These are phyloP conservation scores for Orbilia ellipsospora DNA, from an alignment of 2,329 filamentous ascomycete species.

Conservation along the genomic window DNA sequence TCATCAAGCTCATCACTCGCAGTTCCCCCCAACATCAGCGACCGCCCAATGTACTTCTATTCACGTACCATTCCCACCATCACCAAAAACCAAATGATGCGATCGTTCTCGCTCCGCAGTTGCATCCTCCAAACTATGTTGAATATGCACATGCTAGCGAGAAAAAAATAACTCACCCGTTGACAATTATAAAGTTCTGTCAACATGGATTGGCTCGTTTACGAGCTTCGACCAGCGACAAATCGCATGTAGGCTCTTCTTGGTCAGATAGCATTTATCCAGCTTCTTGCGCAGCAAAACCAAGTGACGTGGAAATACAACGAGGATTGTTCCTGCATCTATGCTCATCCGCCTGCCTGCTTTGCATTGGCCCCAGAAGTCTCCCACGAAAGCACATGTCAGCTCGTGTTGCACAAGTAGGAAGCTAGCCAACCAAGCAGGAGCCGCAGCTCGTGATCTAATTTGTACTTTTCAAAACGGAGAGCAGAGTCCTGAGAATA, in stretches of 20 bases:
- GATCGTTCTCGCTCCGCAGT: conserved; percentile 13
- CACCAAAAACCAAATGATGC: conserved; percentile 11
- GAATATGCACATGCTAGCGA: conserved; percentile 43
- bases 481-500: background rate
- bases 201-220: conserved; percentile 39
- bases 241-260: conserved; percentile 15
- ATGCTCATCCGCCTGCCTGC: conserved; percentile 18
- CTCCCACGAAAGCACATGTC: conserved; percentile 54
- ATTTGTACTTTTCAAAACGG: background rate
- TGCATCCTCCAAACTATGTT: conserved; percentile 8
- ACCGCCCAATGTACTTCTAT: background rate
- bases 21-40: conserved; percentile 22
- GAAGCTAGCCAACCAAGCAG: conserved; percentile 34
- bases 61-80: background rate
- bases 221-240: conserved; percentile 41
- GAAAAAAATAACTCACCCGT: conserved; percentile 48
- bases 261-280: conserved; percentile 22
- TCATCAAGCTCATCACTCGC: conserved; percentile 6
- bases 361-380: conserved; percentile 40
- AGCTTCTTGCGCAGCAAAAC: conserved; percentile 5
- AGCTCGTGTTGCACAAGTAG: conserved; percentile 51
- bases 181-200: conserved; percentile 37
- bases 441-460: conserved; percentile 47
- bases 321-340: conserved; percentile 50
- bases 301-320: conserved; percentile 52